A percentile compares a stretch with the other conserved stretches of the same genome.
phyloP scores from a whole-genome alignment of 2,329 filamentous ascomycete species.

The Cordyceps farinosa region DNA sequence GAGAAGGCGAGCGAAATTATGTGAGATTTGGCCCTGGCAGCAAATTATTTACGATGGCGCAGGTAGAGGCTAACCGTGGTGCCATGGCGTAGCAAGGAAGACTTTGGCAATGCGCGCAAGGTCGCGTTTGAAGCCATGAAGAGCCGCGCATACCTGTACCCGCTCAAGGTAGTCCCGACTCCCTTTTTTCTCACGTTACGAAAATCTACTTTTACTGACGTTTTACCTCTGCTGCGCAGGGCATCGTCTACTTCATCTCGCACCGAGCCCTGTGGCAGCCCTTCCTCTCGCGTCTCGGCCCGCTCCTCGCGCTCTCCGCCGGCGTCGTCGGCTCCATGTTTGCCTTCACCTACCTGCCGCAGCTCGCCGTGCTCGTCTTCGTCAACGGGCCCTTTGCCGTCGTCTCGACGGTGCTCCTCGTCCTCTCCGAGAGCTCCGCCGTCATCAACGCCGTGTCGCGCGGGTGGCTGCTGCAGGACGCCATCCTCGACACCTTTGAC shows the following conservation, averaged over 20 bases:
- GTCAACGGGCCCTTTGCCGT: conserved; percentile 80
- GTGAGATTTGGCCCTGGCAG: not conserved
- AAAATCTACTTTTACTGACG: not conserved
- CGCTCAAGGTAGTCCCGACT: conserved; percentile 56
- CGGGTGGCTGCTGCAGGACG: conserved; percentile 75
- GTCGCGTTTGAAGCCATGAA: conserved; percentile 66
- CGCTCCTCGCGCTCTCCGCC: conserved; percentile 66
- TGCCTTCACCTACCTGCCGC: conserved; percentile 78
- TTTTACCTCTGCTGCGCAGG: conserved; percentile 34
- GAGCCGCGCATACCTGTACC: conserved; percentile 82
- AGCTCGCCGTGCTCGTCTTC: conserved; percentile 76
- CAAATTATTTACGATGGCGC: not conserved
- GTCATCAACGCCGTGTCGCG: conserved; percentile 57
- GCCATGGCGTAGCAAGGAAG: conserved; percentile 54
- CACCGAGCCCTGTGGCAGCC: conserved; percentile 58
- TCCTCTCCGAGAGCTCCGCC: conserved; percentile 59
- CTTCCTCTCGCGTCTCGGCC: conserved; percentile 50
- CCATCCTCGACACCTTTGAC: conserved; percentile 85
- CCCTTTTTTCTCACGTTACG: not conserved
- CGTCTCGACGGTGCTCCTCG: conserved; percentile 66
- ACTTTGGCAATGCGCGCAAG: conserved; percentile 62
- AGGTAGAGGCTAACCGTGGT: not conserved
- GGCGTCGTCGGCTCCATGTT: conserved; percentile 80
- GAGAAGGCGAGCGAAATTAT: conserved; percentile 16
- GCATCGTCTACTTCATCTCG: conserved; percentile 56